These are phyloP conservation scores for Platanus orientalis DNA, from an alignment of 164 flowering plant genomes.

Conservation along the genomic window DNA sequence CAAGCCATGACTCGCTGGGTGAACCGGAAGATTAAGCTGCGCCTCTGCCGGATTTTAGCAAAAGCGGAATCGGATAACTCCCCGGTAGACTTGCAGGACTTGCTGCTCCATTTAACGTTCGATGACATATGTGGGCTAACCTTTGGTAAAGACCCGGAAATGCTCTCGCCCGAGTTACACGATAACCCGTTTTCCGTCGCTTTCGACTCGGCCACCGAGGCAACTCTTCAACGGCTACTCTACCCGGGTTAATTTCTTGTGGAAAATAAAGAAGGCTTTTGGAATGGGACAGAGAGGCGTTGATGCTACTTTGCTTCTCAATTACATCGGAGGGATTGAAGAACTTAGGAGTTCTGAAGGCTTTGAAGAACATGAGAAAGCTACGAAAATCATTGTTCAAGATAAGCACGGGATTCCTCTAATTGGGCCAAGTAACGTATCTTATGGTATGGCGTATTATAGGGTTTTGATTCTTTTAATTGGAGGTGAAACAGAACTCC, in stretches of 20 bases:
- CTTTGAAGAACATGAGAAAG: no score
- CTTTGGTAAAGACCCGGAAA: slow-evolving; percentile 82
- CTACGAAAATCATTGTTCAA: no score
- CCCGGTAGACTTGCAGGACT: slow-evolving; percentile 71
- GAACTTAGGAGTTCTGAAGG: no score
- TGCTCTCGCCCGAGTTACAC: slow-evolving; percentile 56
- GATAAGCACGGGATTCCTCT: no score
- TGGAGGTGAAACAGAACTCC: no score
- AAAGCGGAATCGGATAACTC: slow-evolving; percentile 26
- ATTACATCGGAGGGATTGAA: slow-evolving; percentile 54
- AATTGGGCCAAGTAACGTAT: no score
- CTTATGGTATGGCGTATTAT: no score
- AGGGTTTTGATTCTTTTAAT: no score
- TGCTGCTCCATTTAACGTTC: slow-evolving; percentile 69
- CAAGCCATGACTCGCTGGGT: slow-evolving; percentile 95
- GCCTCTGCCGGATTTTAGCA: slow-evolving; percentile 63
- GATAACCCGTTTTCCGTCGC: slow-evolving; percentile 69
- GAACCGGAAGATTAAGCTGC: slow-evolving; percentile 56
- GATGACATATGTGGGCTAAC: slow-evolving; percentile 89
- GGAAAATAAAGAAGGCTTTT: slow-evolving; percentile 59
- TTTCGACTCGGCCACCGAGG: slow-evolving; percentile 81
- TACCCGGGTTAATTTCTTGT: slow-evolving; percentile 64
- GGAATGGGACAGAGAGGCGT: slow-evolving; percentile 46
- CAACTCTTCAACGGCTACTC: slow-evolving; percentile 63
- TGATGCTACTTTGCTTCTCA: no score